These are phyloP conservation scores for Rhodotorula sp. DNA, from an alignment of 1,284 basidiomycete genomes.

Conservation along the genomic window DNA sequence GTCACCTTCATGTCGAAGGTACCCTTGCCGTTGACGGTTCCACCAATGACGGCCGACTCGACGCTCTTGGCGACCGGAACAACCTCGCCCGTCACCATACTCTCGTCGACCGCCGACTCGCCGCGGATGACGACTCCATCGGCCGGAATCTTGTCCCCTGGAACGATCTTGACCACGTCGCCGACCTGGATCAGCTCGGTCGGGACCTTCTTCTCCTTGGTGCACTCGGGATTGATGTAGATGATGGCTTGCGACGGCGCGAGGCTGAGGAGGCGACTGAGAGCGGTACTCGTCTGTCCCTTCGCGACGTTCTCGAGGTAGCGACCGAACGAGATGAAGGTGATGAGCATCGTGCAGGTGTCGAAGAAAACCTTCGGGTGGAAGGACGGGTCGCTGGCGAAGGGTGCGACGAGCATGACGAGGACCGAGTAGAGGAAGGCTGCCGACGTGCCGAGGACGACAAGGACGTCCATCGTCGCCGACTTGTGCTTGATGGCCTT, in stretches of 20 bases:
- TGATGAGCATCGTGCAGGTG: constrained; percentile 97
- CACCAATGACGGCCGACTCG: constrained; percentile 86
- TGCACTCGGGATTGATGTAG: constrained; percentile 76
- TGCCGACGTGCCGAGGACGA: constrained; percentile 90
- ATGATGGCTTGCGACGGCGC: constrained; percentile 93
- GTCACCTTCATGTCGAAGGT: constrained; percentile 95
- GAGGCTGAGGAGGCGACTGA: constrained; percentile 93
- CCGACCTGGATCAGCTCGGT: constrained; percentile 94
- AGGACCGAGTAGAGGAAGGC: constrained; percentile 86
- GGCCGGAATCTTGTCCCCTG: constrained; percentile 94
- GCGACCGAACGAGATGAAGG: constrained; percentile 91
- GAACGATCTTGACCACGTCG: constrained; percentile 89
- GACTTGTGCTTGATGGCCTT: constrained; percentile 84
- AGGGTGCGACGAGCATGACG: constrained; percentile 66
- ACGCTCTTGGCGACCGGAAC: constrained; percentile 78
- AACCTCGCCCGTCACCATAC: constrained; percentile 96
- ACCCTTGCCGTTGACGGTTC: constrained; percentile 93
- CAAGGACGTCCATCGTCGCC: constrained; percentile 88
- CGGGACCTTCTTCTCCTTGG: constrained; percentile 81
- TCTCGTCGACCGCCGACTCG: constrained; percentile 87
- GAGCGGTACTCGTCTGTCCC: constrained; percentile 91
- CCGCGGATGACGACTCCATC: constrained; percentile 88
- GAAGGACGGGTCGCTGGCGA: constrained; percentile 61
- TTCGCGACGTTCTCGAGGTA: constrained; percentile 96
- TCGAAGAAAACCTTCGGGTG: constrained; percentile 94